Evolutionary conservation across 495 filamentous ascomycete species (phyloP).

Genomic region (Xylaria nigripes): DNA sequence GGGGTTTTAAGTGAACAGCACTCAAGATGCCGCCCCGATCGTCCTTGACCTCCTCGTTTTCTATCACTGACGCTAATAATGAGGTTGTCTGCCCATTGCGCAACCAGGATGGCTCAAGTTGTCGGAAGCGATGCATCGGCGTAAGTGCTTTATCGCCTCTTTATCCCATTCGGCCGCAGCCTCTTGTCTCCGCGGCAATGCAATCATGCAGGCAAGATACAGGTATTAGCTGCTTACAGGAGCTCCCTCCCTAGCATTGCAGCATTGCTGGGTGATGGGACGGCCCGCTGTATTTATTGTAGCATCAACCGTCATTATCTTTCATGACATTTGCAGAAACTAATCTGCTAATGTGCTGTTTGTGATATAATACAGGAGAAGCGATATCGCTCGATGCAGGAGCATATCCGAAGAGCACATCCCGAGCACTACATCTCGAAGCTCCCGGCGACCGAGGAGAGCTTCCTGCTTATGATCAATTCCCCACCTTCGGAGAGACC

Average conservation of each 20-base stretch:
- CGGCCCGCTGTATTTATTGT: too few species aligned
- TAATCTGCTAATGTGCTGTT: constrained; percentile 14
- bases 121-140: constrained; percentile 93
- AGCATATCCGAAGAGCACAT: constrained; percentile 96
- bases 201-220: background rate
- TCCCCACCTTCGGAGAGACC: constrained; percentile 77
- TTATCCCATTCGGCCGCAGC: constrained; percentile 6
- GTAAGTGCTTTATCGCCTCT: constrained; percentile 53
- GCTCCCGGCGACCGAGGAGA: constrained; percentile 97
- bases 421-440: constrained; percentile 97
- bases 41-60: constrained; percentile 82
- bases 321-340: constrained; percentile 17
- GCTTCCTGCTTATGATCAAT: constrained; percentile 92
- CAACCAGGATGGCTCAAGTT: constrained; percentile 94
- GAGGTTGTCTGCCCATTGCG: constrained; percentile 94
- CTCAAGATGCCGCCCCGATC: constrained; percentile 75
- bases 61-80: constrained; percentile 82
- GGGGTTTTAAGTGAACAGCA: constrained; percentile 31
- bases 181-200: background rate
- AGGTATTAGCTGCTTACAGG: background rate
- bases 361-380: constrained; percentile 61
- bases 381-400: constrained; percentile 97
- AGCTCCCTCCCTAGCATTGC: background rate
- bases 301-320: background rate
- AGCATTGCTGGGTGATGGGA: constrained; percentile 11